phyloP scores from a whole-genome alignment of 2,329 filamentous ascomycete genomes.

The Pyrenochaeta sp. region DNA sequence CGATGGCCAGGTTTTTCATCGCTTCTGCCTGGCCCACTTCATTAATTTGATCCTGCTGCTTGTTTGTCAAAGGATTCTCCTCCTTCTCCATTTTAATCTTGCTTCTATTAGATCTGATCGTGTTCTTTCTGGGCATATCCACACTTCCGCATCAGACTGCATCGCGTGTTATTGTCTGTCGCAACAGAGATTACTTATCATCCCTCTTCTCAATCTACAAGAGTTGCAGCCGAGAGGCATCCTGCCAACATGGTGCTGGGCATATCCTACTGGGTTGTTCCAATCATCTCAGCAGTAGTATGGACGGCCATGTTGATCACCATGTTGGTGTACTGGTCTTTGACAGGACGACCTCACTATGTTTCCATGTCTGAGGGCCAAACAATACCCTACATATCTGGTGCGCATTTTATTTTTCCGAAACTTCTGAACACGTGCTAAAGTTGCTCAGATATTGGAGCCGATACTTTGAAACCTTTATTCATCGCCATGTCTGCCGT shows the following conservation, averaged over 20 bases:
- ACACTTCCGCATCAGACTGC: conserved; percentile 8
- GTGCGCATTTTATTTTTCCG: conserved; percentile 44
- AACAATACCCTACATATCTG: conserved; percentile 75
- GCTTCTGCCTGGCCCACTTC: conserved; percentile 6
- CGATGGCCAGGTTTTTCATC: neutral
- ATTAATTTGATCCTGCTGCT: conserved; percentile 4
- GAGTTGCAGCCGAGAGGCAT: neutral
- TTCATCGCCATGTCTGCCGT: conserved; percentile 77
- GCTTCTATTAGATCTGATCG: conserved; percentile 4
- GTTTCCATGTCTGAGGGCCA: conserved; percentile 67
- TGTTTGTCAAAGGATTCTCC: conserved; percentile 4
- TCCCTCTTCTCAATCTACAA: neutral
- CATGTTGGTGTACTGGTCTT: conserved; percentile 75
- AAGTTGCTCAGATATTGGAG: conserved; percentile 60
- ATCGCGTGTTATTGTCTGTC: neutral
- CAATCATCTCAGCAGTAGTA: conserved; percentile 68
- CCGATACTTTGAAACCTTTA: conserved; percentile 73
- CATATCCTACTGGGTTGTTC: conserved; percentile 68
- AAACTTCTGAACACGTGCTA: neutral
- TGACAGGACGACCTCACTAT: conserved; percentile 66
- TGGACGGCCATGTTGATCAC: conserved; percentile 69
- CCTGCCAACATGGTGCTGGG: conserved; percentile 38
- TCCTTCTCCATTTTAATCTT: conserved; percentile 3
- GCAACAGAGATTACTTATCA: neutral
- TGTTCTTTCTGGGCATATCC: conserved; percentile 4